These are phyloP conservation scores for Nannochloropsis gaditana DNA, from an alignment of 108 stramenopile genomes.

Conservation along the genomic window DNA sequence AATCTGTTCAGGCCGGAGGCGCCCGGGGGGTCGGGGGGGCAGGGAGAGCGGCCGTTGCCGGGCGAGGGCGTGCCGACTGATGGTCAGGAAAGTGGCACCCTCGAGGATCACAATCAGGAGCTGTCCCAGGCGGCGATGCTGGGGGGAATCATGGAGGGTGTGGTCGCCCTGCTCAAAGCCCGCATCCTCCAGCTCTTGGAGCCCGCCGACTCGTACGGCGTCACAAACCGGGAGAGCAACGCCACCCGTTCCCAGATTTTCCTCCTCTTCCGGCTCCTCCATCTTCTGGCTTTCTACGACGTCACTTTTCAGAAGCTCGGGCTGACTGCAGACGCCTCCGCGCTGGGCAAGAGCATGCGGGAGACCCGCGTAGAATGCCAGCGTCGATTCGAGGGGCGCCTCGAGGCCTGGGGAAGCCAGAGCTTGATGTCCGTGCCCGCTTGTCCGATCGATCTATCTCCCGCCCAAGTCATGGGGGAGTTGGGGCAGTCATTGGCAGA, in stretches of 20 bases:
- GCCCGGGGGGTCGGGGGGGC: neutral
- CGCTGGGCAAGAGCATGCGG: neutral
- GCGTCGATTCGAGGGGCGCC: neutral
- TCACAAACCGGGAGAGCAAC: neutral
- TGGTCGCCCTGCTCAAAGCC: neutral
- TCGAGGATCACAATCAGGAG: neutral
- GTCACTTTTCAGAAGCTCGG: constrained; percentile 33
- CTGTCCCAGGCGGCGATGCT: neutral
- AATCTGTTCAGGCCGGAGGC: constrained; percentile 34
- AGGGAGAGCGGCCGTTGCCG: neutral
- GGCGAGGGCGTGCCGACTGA: constrained; percentile 23
- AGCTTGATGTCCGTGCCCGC: constrained; percentile 25
- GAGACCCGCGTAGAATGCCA: neutral
- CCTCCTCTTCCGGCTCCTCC: constrained; percentile 35
- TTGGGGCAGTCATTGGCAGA: constrained; percentile 34
- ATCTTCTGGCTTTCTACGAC: constrained; percentile 47
- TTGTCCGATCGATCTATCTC: constrained; percentile 34
- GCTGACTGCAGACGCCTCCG: neutral
- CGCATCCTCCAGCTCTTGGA: constrained; percentile 39
- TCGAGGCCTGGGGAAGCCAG: neutral
- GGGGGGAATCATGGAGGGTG: constrained; percentile 28
- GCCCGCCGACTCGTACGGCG: neutral
- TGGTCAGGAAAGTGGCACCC: neutral
- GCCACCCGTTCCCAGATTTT: neutral
- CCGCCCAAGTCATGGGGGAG: constrained; percentile 29